Base-by-base conservation (phyloP, 441 rosid species). In the Erodium texanum region DNA sequence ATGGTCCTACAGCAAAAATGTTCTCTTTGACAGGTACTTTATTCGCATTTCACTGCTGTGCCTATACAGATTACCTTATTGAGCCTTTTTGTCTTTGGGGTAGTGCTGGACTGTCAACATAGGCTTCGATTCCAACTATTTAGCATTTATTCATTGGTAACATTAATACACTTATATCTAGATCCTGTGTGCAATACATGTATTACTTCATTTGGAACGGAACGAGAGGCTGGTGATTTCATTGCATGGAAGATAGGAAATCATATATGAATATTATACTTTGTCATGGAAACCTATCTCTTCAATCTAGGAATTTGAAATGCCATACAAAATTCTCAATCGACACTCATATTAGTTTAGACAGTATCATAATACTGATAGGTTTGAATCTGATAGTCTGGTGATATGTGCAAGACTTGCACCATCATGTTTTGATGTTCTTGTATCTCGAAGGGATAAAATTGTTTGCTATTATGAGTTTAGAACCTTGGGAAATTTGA, bases 11-110 rank as follows among this genome's bases (percentile, higher is more conserved):
- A 56, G 99, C 84, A 76, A 94, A 94, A 82, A 83, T 86, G 84
- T 94, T 94, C 78, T 85, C 97, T 75, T 79, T 92, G 86, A 82
- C 81, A 82, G 99, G 99, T 94, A 83, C 24, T 66, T 63, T 2
- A 16, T 63, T 75, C 58, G 64, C 7, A 8, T 22, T 66, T 70
- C 68, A 34, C 65, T 62, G 16, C 22, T 54, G 38, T 69, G 16
- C 64, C 64, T 48, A 48, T 67, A 12, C 12, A 22, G 11, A 18
- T 27, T 29, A 2, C 52, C 15, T 43, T 71, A 24, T 24, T 22
- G 38, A 20, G 61, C 18, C 59, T 14, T 50, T 48, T 16, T 41
- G 7, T 71, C 59, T 52, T 52, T 16, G 19, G 59, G 59, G 6
- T 52, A 52, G 59, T 52, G 10, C 22, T n/a, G 59, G 59, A 52